Evolutionary conservation across 495 filamentous ascomycete species (phyloP), one percentile per base, ranked within the genome.

Genomic region (Lepraria neglecta): DNA sequence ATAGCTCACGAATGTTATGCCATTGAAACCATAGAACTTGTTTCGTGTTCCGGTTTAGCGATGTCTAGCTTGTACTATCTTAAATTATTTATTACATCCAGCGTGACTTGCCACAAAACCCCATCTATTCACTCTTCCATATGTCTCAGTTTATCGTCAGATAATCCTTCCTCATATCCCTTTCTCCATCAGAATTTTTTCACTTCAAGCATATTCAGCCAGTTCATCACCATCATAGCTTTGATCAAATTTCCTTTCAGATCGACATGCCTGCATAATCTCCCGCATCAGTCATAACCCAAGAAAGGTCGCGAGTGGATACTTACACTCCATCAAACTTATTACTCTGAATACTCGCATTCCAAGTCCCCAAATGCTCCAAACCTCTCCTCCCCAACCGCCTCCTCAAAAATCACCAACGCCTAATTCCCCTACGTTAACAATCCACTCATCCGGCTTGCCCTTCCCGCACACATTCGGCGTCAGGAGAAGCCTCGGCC

Each of bases 191-290:
- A 69, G 21, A 65, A 67, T 2, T 50, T 61, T 38, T 69, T 65
- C 46, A 69, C 67, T 54, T 69, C 65, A 12, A 69, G 56, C 65
- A 69, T 69, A 33, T 67, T 69, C 63, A 81, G 60, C 78, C 78
- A 81, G 59, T 81, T 80, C 67, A 81, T 65, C n/a, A 79, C 74
- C 77, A 79, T 80, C 78, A 80, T 80, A 6, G 78, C 78, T 67
- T 81, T 81, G 30, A 81, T 65, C 58, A 81, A 64, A 67, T 81
- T 81, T 0, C 78, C 78, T 55, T 67, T 73, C 69, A 81, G 69
- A 65, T 81, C 78, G 60, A 80, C 68, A 67, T 81, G 78, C 56
- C 71, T 73, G 58, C 27, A 24, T 24, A 24, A 24, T 24, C 24
- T 24, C 24, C 19, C 56, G 15, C 21, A 19, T 48, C 31, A 38